These are phyloP conservation scores for Aspergillus sp. DNA, from an alignment of 2,329 filamentous ascomycete genomes.

Conservation along the genomic window DNA sequence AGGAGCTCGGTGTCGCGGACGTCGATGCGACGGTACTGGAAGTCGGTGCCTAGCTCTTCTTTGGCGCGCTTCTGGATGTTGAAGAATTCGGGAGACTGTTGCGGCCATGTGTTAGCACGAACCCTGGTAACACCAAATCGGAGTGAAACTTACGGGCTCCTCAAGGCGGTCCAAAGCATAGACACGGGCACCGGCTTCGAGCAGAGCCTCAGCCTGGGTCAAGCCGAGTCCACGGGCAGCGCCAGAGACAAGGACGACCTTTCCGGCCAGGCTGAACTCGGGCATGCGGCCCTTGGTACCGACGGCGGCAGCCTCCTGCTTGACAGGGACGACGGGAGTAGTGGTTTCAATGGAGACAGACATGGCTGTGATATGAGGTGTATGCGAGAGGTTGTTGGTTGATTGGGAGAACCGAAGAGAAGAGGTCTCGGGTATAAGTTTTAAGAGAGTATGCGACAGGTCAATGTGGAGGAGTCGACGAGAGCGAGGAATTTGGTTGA, in stretches of 20 bases:
- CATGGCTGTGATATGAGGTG: conserved; percentile 27
- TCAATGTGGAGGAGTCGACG: neutral
- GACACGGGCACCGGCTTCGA: conserved; percentile 72
- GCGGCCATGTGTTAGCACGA: conserved; percentile 5
- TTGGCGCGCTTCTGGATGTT: conserved; percentile 66
- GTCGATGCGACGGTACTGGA: conserved; percentile 79
- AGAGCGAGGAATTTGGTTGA: conserved; percentile 9
- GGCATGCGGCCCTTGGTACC: conserved; percentile 56
- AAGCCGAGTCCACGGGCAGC: conserved; percentile 75
- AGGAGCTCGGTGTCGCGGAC: conserved; percentile 73
- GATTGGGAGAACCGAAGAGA: neutral
- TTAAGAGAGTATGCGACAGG: neutral
- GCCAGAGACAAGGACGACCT: conserved; percentile 72
- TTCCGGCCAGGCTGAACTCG: conserved; percentile 76
- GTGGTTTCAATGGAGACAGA: conserved; percentile 41
- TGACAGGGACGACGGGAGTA: conserved; percentile 31
- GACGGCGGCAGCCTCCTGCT: conserved; percentile 34
- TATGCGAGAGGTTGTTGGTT: neutral
- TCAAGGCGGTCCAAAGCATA: conserved; percentile 51
- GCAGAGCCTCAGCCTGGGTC: conserved; percentile 71
- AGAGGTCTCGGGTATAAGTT: neutral
- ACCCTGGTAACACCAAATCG: neutral
- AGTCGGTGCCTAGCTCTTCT: conserved; percentile 66
- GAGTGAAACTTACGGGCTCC: conserved; percentile 37
- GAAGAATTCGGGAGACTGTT: conserved; percentile 63